Conservation (phyloP, 179 eudicot genomes). For the Monotropa hypopitys region DNA sequence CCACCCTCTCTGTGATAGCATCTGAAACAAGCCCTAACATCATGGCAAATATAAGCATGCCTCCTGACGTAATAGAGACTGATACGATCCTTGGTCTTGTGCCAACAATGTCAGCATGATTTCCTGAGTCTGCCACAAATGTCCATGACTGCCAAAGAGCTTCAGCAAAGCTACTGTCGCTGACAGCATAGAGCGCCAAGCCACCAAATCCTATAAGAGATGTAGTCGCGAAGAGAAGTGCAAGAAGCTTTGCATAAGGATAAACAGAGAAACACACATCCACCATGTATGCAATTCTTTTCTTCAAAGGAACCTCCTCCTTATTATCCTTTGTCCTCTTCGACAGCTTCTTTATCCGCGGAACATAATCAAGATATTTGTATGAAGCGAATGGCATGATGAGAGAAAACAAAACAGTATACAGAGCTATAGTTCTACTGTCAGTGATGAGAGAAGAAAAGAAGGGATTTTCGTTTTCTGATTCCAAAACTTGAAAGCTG, state of each 20-base stretch:
- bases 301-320: slow-evolving; percentile 75
- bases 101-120: slow-evolving; percentile 88
- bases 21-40: slow-evolving; percentile 96
- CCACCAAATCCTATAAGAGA: slow-evolving; percentile 92
- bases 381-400: slow-evolving; percentile 50
- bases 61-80: slow-evolving; percentile 76
- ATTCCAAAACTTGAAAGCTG: slow-evolving; percentile 16
- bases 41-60: slow-evolving; percentile 95
- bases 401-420: slow-evolving; percentile 44
- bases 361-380: slow-evolving; percentile 57
- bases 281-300: slow-evolving; percentile 75
- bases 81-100: slow-evolving; percentile 79
- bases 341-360: slow-evolving; percentile 34
- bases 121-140: slow-evolving; percentile 89
- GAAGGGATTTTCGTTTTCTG: slow-evolving; percentile 19
- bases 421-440: slow-evolving; percentile 50
- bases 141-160: slow-evolving; percentile 96
- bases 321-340: slow-evolving; percentile 32
- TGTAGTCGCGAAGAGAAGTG: slow-evolving; percentile 74
- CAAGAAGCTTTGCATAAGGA: slow-evolving; percentile 92
- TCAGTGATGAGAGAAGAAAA: slow-evolving; percentile 20
- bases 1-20: slow-evolving; percentile 93
- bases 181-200: slow-evolving; percentile 69
- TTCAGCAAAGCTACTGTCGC: slow-evolving; percentile 65
- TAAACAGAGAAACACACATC: slow-evolving; percentile 87